Conservation (phyloP, 352 stramenopile species). For the Albugo candida region DNA sequence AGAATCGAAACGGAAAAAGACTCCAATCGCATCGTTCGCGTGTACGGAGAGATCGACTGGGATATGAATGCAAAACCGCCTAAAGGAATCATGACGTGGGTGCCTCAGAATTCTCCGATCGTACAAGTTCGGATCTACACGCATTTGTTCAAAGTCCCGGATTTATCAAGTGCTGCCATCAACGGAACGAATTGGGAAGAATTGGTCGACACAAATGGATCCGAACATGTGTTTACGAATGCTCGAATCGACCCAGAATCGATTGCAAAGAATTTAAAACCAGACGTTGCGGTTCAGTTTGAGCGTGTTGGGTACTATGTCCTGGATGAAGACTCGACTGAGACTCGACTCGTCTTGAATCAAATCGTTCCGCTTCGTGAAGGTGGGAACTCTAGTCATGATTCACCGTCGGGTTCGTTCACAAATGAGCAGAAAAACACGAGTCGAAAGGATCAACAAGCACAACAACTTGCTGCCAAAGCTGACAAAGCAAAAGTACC, state of each 20-base stretch:
- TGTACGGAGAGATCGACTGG: conserved; percentile 48
- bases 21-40: conserved; percentile 27
- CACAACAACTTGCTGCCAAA: conserved; percentile 76
- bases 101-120: conserved; percentile 56
- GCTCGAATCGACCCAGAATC: conserved; percentile 80
- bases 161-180: conserved; percentile 29
- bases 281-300: conserved; percentile 86
- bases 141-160: conserved; percentile 90
- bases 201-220: conserved; percentile 70
- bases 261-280: conserved; percentile 20
- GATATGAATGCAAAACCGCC: conserved; percentile 56
- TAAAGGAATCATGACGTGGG: conserved; percentile 94
- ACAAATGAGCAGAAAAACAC: conserved; percentile 27
- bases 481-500: conserved; percentile 84
- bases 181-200: conserved; percentile 37
- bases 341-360: conserved; percentile 90
- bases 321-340: conserved; percentile 86
- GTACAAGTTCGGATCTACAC: conserved; percentile 93
- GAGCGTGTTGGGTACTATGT: conserved; percentile 97
- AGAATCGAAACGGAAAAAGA: conserved; percentile 50
- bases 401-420: conserved; percentile 14
- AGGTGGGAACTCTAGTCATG: conserved; percentile 13
- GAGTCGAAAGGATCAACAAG: conserved; percentile 72
- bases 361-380: conserved; percentile 92
- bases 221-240: conserved; percentile 62